phyloP scores from a whole-genome alignment of 495 filamentous ascomycete species.

The Viridothelium virens region DNA sequence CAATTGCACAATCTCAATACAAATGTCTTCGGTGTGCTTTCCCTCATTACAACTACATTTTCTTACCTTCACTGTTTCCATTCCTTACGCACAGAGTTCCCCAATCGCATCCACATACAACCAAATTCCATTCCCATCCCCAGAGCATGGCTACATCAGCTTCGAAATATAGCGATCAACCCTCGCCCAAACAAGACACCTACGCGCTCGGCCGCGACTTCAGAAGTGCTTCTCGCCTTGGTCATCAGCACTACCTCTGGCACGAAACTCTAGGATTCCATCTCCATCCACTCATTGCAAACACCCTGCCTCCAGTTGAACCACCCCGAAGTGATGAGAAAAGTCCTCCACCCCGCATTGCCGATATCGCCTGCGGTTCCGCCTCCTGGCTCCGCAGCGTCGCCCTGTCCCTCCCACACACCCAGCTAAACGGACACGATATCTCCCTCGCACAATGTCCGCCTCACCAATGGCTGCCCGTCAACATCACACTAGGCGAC shows the following conservation, averaged over 20 bases:
- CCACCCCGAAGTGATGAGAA: not conserved
- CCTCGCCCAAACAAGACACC: not conserved
- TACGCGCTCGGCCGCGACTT: not conserved
- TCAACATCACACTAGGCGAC: constrained; percentile 28
- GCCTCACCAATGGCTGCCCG: constrained; percentile 25
- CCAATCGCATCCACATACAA: not conserved
- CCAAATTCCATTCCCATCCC: not conserved
- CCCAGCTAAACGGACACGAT: constrained; percentile 26
- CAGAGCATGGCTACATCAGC: not conserved
- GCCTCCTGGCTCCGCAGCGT: constrained; percentile 30
- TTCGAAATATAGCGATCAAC: not conserved
- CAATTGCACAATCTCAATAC: no score
- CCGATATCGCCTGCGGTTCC: constrained; percentile 20
- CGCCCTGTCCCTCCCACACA: constrained; percentile 21
- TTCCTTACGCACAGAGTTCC: not conserved
- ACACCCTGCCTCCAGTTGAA: not conserved
- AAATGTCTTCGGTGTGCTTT: not conserved
- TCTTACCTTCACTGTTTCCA: not conserved
- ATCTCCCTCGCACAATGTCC: constrained; percentile 32
- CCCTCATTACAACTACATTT: not conserved
- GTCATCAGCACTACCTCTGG: constrained; percentile 19
- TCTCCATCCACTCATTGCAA: constrained; percentile 13
- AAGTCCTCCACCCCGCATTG: constrained; percentile 12
- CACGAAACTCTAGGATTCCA: constrained; percentile 14
- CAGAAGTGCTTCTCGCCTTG: constrained; percentile 15